Percentiles rank a stretch among this genome's conserved stretches.
Conservation (phyloP, 129 eudicot species). For the Arctium lappa region DNA sequence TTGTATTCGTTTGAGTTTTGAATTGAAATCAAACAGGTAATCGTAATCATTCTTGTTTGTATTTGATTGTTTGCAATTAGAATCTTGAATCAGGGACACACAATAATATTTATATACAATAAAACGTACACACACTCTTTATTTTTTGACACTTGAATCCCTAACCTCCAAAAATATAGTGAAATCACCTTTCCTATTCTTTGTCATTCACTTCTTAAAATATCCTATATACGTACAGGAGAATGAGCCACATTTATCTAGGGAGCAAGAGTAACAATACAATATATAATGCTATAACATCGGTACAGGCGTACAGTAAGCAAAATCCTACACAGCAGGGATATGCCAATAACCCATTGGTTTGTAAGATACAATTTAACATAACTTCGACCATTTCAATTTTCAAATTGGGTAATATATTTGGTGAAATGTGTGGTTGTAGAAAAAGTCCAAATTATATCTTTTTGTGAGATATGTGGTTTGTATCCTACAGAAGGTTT, state of each 20-base stretch:
- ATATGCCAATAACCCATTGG: neutral
- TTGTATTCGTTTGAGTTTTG: no score
- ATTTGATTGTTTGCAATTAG: no score
- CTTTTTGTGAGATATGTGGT: constrained; percentile 7
- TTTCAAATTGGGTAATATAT: neutral
- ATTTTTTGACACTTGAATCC: neutral
- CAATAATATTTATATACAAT: neutral
- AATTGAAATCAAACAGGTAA: no score
- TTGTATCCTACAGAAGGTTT: neutral
- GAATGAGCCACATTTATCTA: neutral
- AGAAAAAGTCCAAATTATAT: constrained; percentile 3
- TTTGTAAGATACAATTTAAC: neutral
- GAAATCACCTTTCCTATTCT: neutral
- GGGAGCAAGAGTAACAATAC: neutral
- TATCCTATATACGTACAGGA: neutral
- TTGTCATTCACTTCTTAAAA: neutral
- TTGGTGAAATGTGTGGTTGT: neutral
- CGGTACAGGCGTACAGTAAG: neutral
- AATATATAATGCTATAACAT: neutral
- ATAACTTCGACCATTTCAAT: neutral
- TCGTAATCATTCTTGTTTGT: no score
- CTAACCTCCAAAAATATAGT: neutral
- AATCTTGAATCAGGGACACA: no score
- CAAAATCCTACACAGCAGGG: neutral
- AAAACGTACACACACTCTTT: neutral